Percentiles rank a stretch among this genome's conserved stretches.
Conservation (phyloP, 2,329 filamentous ascomycete genomes). For the Thielaviopsis euricoi region DNA sequence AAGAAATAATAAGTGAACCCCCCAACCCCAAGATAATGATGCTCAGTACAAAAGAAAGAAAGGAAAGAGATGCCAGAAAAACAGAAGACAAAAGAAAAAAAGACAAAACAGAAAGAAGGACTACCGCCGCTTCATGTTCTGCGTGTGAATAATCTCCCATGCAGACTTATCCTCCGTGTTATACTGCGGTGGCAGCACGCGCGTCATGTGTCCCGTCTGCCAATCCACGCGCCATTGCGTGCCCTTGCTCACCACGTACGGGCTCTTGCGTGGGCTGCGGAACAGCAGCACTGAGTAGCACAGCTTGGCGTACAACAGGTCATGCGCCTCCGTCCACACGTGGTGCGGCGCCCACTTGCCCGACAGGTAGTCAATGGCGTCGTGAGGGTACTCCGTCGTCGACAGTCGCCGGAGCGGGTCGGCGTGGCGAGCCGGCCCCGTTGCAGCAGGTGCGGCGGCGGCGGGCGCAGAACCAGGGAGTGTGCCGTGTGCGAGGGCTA, state of each 20-base stretch:
- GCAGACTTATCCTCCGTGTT: constrained; percentile 33
- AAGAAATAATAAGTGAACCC: background rate
- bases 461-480: background rate
- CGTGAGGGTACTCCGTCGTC: constrained; percentile 28
- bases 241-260: constrained; percentile 38
- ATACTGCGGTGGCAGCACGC: constrained; percentile 37
- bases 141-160: constrained; percentile 33
- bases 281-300: constrained; percentile 43
- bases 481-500: background rate
- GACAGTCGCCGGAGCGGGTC: constrained; percentile 25
- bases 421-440: constrained; percentile 13
- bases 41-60: background rate
- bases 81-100: too few species aligned
- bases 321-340: constrained; percentile 37
- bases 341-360: constrained; percentile 42
- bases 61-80: background rate
- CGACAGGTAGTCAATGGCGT: constrained; percentile 28
- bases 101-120: background rate
- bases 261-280: constrained; percentile 39
- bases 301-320: constrained; percentile 41
- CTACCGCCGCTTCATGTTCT: constrained; percentile 22
- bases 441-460: background rate
- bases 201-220: constrained; percentile 36
- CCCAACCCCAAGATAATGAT: background rate
- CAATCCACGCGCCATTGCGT: constrained; percentile 45